phyloP scores from a whole-genome alignment of 441 rosid species.

The Arabidopsis lyrata region DNA sequence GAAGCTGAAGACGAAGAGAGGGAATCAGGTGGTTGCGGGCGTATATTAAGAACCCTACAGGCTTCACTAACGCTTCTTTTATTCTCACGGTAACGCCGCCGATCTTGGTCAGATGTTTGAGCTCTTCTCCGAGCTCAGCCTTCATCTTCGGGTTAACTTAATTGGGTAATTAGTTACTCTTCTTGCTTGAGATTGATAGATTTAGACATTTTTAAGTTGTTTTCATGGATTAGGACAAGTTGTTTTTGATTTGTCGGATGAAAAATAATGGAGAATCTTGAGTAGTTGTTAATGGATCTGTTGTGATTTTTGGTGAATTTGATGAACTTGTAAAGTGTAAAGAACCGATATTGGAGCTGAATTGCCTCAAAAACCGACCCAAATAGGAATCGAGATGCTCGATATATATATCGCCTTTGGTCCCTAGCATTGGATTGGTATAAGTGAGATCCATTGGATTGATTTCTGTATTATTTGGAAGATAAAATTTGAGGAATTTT shows the following conservation, averaged over 20 bases:
- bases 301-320: background rate
- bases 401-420: no score
- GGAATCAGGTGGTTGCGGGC: slow-evolving; percentile 81
- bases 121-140: slow-evolving; percentile 77
- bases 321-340: no score
- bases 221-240: background rate
- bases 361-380: background rate
- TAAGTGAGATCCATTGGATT: no score
- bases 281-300: slow-evolving; percentile 3
- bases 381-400: no score
- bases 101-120: slow-evolving; percentile 95
- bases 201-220: background rate
- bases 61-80: slow-evolving; percentile 81
- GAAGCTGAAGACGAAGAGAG: slow-evolving; percentile 74
- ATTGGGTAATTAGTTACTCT: slow-evolving; percentile 58
- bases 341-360: no score
- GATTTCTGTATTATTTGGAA: no score
- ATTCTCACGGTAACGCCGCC: slow-evolving; percentile 95
- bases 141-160: slow-evolving; percentile 86
- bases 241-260: background rate
- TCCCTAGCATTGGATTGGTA: no score
- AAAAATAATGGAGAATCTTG: background rate
- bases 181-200: background rate
- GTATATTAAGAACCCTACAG: slow-evolving; percentile 75
- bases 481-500: no score